Conservation (phyloP, 169 alveolate genomes). For the Eimeria acervulina region DNA sequence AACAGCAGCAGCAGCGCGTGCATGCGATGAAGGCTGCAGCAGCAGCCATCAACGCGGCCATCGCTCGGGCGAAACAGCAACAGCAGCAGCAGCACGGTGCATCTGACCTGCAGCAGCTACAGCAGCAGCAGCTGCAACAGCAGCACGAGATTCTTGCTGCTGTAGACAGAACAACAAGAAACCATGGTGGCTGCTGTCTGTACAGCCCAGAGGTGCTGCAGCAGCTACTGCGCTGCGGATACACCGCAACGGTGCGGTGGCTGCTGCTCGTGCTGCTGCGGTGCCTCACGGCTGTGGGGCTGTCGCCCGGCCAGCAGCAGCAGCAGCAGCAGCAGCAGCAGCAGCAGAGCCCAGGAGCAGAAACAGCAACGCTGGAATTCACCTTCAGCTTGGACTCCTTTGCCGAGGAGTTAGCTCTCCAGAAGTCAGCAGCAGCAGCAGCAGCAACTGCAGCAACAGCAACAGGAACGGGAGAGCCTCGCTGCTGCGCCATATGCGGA, state of each 20-base stretch:
- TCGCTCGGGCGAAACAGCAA: conserved; percentile 4
- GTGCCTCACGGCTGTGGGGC: conserved; percentile 77
- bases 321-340: conserved; percentile 71
- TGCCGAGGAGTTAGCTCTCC: neutral
- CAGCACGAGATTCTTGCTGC: conserved; percentile 31
- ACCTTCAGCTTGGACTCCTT: conserved; percentile 34
- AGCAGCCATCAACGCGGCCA: neutral
- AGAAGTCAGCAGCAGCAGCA: conserved; percentile 49
- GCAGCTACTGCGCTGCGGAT: conserved; percentile 74
- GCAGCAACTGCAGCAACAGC: conserved; percentile 60
- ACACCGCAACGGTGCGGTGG: conserved; percentile 68
- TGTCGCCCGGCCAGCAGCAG: neutral
- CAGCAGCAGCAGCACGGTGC: conserved; percentile 25
- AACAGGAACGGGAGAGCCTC: neutral
- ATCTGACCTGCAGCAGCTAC: conserved; percentile 24
- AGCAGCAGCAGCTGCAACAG: conserved; percentile 43
- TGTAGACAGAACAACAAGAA: neutral
- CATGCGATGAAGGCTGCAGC: conserved; percentile 54
- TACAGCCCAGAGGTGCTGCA: conserved; percentile 72
- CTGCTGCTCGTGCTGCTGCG: conserved; percentile 75
- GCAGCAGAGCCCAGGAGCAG: conserved; percentile 8
- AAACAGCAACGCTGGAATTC: neutral
- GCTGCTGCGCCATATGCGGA: conserved; percentile 25
- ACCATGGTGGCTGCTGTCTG: conserved; percentile 38
- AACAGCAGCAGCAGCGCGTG: conserved; percentile 31